Evolutionary conservation across 2,329 filamentous ascomycete species (phyloP).

Genomic region (Penicillium decumbens): DNA sequence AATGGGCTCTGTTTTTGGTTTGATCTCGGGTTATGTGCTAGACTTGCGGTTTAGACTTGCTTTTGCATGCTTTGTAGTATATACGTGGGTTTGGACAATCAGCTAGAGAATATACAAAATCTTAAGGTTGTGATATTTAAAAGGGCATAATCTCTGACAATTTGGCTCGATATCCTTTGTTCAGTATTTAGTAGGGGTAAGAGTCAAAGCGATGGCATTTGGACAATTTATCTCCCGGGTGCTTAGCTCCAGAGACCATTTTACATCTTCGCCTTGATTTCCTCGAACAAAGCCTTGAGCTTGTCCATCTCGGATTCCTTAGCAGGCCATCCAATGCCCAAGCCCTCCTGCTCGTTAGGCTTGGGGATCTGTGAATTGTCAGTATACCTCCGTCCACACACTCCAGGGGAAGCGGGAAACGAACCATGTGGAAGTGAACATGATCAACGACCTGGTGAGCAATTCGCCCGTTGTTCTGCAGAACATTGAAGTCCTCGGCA

Average conservation of each 20-base stretch:
- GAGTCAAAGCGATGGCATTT: background rate
- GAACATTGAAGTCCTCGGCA: conserved; percentile 78
- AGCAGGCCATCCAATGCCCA: conserved; percentile 75
- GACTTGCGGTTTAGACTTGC: background rate
- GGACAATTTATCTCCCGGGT: background rate
- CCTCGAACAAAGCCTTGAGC: conserved; percentile 72
- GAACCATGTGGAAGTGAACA: conserved; percentile 91
- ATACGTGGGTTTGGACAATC: conserved; percentile 3
- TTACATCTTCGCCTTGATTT: conserved; percentile 87
- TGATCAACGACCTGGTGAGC: conserved; percentile 93
- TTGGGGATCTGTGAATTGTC: conserved; percentile 70
- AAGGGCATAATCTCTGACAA: background rate
- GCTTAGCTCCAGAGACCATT: background rate
- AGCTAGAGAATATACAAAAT: conserved; percentile 8
- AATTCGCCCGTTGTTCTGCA: conserved; percentile 91
- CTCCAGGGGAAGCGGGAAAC: conserved; percentile 15
- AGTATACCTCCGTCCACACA: background rate
- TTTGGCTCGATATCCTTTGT: background rate
- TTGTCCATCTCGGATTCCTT: conserved; percentile 73
- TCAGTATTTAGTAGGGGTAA: background rate
- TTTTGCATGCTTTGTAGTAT: conserved; percentile 11
- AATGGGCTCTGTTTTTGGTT: background rate
- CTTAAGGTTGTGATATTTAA: background rate
- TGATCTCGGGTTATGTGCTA: background rate
- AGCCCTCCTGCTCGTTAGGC: conserved; percentile 74